Conservation (phyloP, 2,329 filamentous ascomycete species). For the Ophiostoma ips region DNA sequence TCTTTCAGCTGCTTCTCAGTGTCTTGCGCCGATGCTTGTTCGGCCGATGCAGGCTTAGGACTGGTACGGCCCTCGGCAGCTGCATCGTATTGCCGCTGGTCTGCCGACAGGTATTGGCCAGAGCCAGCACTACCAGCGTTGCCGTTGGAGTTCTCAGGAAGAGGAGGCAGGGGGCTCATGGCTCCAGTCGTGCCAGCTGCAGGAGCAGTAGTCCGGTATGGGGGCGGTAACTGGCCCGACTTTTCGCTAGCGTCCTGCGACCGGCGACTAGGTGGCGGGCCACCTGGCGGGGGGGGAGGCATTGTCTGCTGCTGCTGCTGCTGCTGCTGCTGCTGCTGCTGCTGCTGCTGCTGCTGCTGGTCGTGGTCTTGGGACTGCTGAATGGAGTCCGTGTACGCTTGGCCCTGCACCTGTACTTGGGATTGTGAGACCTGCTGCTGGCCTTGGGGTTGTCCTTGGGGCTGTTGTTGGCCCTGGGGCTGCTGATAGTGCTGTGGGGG, state of each 20-base stretch:
- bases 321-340: background rate
- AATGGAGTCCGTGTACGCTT: background rate
- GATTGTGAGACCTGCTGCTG: constrained; percentile 19
- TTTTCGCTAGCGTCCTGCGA: constrained; percentile 34
- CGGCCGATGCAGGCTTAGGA: constrained; percentile 35
- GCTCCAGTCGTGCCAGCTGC: constrained; percentile 17
- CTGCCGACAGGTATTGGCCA: constrained; percentile 20
- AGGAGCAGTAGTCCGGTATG: constrained; percentile 27
- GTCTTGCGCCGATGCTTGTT: constrained; percentile 26
- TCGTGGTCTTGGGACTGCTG: constrained; percentile 13
- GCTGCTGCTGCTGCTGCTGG: constrained; percentile 16
- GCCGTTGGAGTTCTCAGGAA: constrained; percentile 10
- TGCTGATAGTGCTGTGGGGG: constrained; percentile 3
- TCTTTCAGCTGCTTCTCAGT: constrained; percentile 44
- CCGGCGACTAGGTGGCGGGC: constrained; percentile 31
- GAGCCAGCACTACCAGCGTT: constrained; percentile 21
- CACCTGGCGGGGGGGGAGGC: constrained; percentile 29
- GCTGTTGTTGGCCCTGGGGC: constrained; percentile 23
- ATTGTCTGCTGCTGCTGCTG: constrained; percentile 22
- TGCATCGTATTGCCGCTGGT: constrained; percentile 31
- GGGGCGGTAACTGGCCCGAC: constrained; percentile 25
- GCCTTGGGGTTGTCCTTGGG: constrained; percentile 13
- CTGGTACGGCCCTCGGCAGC: constrained; percentile 40
- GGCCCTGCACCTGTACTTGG: background rate
- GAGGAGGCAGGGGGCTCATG: constrained; percentile 28